Evolutionary conservation across 805 yeast species (phyloP), one percentile per base, ranked within the genome.

Genomic region (Tetrapisispora iriomotensis): DNA sequence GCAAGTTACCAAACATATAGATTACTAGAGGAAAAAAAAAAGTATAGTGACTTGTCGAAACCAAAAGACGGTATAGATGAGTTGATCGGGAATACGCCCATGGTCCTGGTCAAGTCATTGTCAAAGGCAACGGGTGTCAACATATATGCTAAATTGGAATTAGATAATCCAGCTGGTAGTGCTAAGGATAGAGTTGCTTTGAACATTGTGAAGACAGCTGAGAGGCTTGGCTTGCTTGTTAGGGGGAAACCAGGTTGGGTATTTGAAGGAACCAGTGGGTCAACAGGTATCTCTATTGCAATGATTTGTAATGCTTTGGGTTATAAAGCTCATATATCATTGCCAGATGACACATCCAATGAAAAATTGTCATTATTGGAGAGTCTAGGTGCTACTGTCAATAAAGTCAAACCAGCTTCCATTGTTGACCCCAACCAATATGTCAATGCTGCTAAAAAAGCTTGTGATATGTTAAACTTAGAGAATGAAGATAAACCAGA

Each of bases 211-310:
- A 66, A 74, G 40, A 74, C 75, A 18, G 82, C 82, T 40, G 95
- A 85, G 54, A 40, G 48, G 5, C 36, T 51, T 34, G 92, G 92
- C 0, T 53, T 65, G 6, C 58, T 88, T 29, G 56, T 64, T 5
- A 61, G 68, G 38, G 86, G 83, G 1, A 92, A 85, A 51, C 67
- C 77, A 12, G 62, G 58, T 25, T 51, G 60, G 53, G 81, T 90
- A 1, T 87, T 79, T 58, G 98, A 90, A 64, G 98, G 98, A 7
- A 92, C 98, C 0, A 80, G 92, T 9, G 98, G 98, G 0, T 87
- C 96, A 0, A 90, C 98, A 0, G 98, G 98, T 3, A 92, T 92
- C 10, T 84, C 95, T 1, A 72, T 90, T 50, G 95, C 96, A 0
- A 75, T 87, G 61, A 69, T 92, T n/a, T 84, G 94, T 45, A 77